Conservation (phyloP, 768 basidiomycete species). For the Lactarius tabidus region DNA sequence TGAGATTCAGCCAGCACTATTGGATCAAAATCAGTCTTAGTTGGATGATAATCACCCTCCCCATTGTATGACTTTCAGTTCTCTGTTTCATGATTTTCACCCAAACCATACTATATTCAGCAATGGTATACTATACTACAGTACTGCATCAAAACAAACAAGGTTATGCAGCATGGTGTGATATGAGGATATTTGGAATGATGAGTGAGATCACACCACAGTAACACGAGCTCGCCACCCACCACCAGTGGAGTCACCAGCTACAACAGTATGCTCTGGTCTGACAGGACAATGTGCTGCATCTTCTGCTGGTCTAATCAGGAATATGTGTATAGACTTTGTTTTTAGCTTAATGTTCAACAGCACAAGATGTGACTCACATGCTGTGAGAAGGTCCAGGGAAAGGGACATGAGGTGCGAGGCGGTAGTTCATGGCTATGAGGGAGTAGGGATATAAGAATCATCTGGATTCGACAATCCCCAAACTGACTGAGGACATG, state of each 20-base stretch:
- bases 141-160: too few species aligned
- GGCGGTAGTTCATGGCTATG: slow-evolving; percentile 71
- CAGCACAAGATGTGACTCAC: slow-evolving; percentile 39
- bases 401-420: slow-evolving; percentile 97
- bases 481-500: slow-evolving; percentile 65
- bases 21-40: too few species aligned
- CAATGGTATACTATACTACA: too few species aligned
- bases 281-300: slow-evolving; percentile 75
- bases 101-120: too few species aligned
- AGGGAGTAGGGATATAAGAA: slow-evolving; percentile 7
- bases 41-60: too few species aligned
- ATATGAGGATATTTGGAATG: slow-evolving; percentile 84
- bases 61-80: too few species aligned
- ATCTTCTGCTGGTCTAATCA: slow-evolving; percentile 81
- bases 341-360: background rate
- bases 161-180: too few species aligned
- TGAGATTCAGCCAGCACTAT: too few species aligned
- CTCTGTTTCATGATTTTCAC: too few species aligned
- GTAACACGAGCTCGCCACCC: slow-evolving; percentile 85
- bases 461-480: background rate
- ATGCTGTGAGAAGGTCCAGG: slow-evolving; percentile 86
- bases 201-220: slow-evolving; percentile 93
- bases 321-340: slow-evolving; percentile 71
- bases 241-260: slow-evolving; percentile 95
- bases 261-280: slow-evolving; percentile 76